A percentile compares a stretch with the other conserved stretches of the same genome.
These are phyloP conservation scores for Exophiala spinifera DNA, from an alignment of 2,329 filamentous ascomycete genomes.

Conservation along the genomic window DNA sequence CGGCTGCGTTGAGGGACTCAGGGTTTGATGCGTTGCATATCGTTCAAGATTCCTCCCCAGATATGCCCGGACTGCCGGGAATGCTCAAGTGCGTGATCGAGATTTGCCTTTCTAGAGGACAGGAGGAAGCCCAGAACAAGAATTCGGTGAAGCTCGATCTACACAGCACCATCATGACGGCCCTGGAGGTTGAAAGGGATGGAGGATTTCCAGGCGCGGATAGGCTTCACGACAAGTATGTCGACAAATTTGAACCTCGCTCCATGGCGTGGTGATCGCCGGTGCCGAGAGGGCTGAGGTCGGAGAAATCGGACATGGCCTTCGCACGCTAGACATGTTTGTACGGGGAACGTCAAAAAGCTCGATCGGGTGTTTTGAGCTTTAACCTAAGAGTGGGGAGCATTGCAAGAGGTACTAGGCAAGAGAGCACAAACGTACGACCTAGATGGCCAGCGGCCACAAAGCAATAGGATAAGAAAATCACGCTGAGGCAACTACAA, in stretches of 20 bases:
- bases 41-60: background rate
- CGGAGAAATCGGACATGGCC: no score
- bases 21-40: slow-evolving; percentile 9
- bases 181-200: background rate
- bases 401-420: no score
- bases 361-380: no score
- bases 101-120: slow-evolving; percentile 6
- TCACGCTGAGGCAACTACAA: no score
- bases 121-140: background rate
- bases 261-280: background rate
- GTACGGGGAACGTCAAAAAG: no score
- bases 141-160: slow-evolving; percentile 1
- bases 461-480: no score
- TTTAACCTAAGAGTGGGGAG: no score
- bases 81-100: background rate
- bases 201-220: background rate
- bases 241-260: background rate
- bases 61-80: no score
- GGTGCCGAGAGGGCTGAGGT: background rate
- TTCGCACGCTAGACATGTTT: no score
- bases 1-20: slow-evolving; percentile 3
- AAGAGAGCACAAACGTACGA: no score
- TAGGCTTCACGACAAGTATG: background rate
- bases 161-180: background rate
- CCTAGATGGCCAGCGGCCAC: no score